Evolutionary conservation across 108 stramenopile species (phyloP).

Genomic region (Pelagomonas calceolata): DNA sequence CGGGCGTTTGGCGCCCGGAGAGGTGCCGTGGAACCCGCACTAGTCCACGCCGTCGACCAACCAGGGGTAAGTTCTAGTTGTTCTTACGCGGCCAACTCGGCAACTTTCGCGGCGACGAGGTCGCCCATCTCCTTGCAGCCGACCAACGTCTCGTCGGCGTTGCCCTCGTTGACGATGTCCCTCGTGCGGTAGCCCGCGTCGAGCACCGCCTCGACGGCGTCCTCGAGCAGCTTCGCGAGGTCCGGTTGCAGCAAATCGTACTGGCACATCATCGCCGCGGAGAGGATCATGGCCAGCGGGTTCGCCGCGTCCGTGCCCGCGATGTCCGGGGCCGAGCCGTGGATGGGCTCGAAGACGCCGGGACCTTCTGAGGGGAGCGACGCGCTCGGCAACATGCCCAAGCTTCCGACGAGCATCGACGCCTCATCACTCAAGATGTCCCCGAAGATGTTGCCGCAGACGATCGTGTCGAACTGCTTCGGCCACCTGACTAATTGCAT

Average conservation of each 20-base stretch:
- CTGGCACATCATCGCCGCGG: conserved; percentile 93
- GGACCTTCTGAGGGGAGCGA: conserved; percentile 78
- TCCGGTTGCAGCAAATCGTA: conserved; percentile 82
- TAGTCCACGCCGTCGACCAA: conserved; percentile 23
- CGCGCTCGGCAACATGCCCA: conserved; percentile 95
- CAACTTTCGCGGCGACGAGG: conserved; percentile 43
- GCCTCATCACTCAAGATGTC: conserved; percentile 97
- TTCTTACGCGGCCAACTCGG: conserved; percentile 18
- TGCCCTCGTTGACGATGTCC: conserved; percentile 81
- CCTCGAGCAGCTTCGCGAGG: conserved; percentile 70
- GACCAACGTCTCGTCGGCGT: conserved; percentile 60
- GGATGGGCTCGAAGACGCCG: conserved; percentile 96
- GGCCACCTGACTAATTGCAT: conserved; percentile 97
- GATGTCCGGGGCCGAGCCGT: conserved; percentile 96
- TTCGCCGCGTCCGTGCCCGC: conserved; percentile 92
- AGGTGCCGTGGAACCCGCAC: not conserved
- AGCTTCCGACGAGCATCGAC: conserved; percentile 88
- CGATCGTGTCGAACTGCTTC: conserved; percentile 96
- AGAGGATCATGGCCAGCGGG: conserved; percentile 92
- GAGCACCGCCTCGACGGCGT: conserved; percentile 77
- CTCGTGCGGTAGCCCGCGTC: conserved; percentile 74
- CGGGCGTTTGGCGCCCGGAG: too few species aligned
- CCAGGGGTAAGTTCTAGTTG: too few species aligned
- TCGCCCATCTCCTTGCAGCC: conserved; percentile 79
- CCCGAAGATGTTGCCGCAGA: conserved; percentile 95